Evolutionary conservation across 768 basidiomycete genomes (phyloP).

Genomic region (Podaxis sp.): DNA sequence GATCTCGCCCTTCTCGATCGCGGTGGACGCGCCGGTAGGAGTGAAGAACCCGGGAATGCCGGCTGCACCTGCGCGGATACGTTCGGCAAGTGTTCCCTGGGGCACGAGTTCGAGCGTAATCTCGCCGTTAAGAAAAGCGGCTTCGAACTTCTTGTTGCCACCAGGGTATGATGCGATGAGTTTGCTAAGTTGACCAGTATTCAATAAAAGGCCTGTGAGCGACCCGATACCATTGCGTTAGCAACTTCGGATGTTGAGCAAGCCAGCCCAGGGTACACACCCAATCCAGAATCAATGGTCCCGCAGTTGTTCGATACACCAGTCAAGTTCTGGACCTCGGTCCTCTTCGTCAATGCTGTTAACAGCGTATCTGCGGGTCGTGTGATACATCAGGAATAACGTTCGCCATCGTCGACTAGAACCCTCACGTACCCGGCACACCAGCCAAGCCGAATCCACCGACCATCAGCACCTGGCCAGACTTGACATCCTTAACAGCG

Average conservation of each 20-base stretch:
- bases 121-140: constrained; percentile 74
- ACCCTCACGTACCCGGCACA: constrained; percentile 61
- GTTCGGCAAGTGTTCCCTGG: constrained; percentile 88
- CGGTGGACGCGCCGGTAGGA: constrained; percentile 85
- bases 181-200: constrained; percentile 74
- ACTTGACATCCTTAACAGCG: constrained; percentile 80
- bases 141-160: constrained; percentile 88
- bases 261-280: constrained; percentile 33
- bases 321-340: constrained; percentile 72
- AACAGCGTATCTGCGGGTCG: constrained; percentile 73
- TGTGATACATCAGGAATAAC: no score
- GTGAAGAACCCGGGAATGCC: constrained; percentile 95
- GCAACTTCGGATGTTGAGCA: neutral
- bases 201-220: constrained; percentile 65
- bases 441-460: constrained; percentile 92
- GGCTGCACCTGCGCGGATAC: constrained; percentile 84
- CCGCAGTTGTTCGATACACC: constrained; percentile 92
- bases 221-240: neutral
- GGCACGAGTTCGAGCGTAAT: constrained; percentile 88
- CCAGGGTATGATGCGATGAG: constrained; percentile 91
- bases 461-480: constrained; percentile 75
- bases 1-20: constrained; percentile 77
- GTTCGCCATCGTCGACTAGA: no score
- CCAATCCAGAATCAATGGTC: constrained; percentile 65
- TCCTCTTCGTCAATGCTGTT: constrained; percentile 69